Percentiles rank a stretch among this genome's conserved stretches.
phyloP scores from a whole-genome alignment of 2,329 filamentous ascomycete genomes.

The Fusarium redolens region DNA sequence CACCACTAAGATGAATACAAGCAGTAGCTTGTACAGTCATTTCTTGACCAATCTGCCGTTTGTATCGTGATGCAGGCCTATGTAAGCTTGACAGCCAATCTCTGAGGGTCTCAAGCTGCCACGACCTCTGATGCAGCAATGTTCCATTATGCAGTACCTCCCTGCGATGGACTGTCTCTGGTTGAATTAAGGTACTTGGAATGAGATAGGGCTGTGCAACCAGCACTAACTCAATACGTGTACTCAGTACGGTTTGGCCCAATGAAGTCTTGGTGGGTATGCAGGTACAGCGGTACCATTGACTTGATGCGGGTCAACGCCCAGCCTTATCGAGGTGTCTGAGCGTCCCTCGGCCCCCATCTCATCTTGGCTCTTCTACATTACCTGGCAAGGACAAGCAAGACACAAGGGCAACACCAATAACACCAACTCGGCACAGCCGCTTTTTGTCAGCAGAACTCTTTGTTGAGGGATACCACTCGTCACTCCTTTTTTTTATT shows the following conservation, averaged over 20 bases:
- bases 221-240: conserved; percentile 9
- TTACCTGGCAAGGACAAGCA: conserved; percentile 19
- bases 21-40: neutral
- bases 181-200: neutral
- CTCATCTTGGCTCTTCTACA: conserved; percentile 29
- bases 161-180: neutral
- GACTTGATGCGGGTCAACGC: neutral
- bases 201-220: conserved; percentile 1
- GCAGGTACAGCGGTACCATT: conserved; percentile 22
- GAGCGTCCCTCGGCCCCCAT: neutral
- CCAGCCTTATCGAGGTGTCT: conserved; percentile 3
- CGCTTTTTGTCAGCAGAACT: conserved; percentile 31
- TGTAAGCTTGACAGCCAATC: neutral
- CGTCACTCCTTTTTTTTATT: conserved; percentile 1
- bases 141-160: neutral
- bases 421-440: conserved; percentile 13
- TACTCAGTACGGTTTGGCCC: conserved; percentile 15
- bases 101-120: conserved; percentile 12
- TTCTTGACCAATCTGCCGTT: conserved; percentile 3
- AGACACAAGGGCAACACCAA: conserved; percentile 32
- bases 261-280: neutral
- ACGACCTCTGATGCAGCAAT: conserved; percentile 1
- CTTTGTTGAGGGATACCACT: conserved; percentile 23
- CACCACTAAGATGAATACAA: neutral
- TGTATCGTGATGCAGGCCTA: neutral